These are phyloP conservation scores for Funneliformis caledonium DNA, from an alignment of 371 early-diverging fungal genomes.

Conservation along the genomic window DNA sequence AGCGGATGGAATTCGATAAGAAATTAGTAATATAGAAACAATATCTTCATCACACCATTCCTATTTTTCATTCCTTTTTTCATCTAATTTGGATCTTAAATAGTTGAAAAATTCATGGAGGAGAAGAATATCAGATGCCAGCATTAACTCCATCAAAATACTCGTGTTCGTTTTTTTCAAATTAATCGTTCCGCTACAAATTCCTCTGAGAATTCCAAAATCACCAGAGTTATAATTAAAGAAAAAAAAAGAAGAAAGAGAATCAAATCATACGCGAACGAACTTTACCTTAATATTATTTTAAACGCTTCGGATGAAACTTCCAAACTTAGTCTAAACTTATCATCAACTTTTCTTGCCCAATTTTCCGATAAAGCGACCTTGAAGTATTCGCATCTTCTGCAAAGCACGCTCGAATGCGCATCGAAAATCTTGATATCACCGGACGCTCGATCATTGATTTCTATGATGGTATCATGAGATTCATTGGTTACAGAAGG, in stretches of 20 bases:
- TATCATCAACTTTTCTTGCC: constrained; percentile 24
- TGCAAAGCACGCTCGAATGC: constrained; percentile 9
- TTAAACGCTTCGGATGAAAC: constrained; percentile 17
- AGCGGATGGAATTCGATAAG: constrained; percentile 13
- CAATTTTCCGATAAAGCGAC: constrained; percentile 19
- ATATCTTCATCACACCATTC: constrained; percentile 13
- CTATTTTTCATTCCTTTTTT: background rate
- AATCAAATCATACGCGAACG: background rate
- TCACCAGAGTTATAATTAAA: background rate
- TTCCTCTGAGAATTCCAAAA: constrained; percentile 5
- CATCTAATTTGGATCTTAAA: constrained; percentile 19
- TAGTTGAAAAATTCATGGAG: background rate
- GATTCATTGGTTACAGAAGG: background rate
- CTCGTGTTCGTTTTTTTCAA: background rate
- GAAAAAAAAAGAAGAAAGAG: no score
- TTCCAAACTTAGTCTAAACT: constrained; percentile 12
- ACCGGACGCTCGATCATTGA: background rate
- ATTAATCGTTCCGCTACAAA: background rate
- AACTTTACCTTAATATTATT: constrained; percentile 13
- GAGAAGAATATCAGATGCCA: constrained; percentile 19
- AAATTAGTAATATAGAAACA: background rate
- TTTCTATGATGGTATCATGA: constrained; percentile 28
- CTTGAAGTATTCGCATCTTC: constrained; percentile 28
- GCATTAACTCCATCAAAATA: constrained; percentile 14
- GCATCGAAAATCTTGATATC: constrained; percentile 23